Conservation (phyloP, 768 basidiomycete genomes). For the Pholiota molesta region DNA sequence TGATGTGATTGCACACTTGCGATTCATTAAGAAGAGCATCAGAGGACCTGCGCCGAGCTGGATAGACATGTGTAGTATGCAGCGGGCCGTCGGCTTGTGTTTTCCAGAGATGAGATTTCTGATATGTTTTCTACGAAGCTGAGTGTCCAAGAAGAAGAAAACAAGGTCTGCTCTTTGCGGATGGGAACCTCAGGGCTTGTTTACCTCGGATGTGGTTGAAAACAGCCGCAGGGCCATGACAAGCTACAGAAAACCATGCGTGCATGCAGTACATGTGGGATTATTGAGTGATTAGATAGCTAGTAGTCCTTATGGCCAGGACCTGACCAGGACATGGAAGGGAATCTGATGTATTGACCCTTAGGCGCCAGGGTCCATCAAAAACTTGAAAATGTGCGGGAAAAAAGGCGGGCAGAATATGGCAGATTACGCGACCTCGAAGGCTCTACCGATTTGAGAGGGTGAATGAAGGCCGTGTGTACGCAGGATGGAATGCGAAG, state of each 20-base stretch:
- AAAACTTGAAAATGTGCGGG: not conserved
- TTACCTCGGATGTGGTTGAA: not conserved
- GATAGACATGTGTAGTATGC: not conserved
- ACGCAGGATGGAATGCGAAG: not conserved
- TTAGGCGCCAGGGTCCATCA: not conserved
- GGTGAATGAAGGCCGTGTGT: not conserved
- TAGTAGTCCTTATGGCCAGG: too few relatives aligned
- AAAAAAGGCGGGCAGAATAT: not conserved
- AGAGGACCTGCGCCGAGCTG: not conserved
- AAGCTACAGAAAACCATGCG: not conserved
- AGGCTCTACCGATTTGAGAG: not conserved
- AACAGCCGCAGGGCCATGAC: not conserved
- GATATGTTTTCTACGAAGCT: not conserved
- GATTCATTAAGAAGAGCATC: not conserved
- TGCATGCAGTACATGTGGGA: not conserved
- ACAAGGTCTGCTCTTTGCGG: not conserved
- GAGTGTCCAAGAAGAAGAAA: not conserved
- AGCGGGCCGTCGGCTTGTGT: not conserved
- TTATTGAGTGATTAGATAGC: not conserved
- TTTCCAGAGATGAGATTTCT: not conserved
- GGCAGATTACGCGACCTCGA: not conserved
- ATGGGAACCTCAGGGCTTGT: not conserved
- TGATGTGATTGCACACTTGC: not conserved
- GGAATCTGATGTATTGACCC: not conserved
- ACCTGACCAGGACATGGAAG: not conserved